phyloP scores from a whole-genome alignment of 139 green algal genomes.

The Volvox africanus region DNA sequence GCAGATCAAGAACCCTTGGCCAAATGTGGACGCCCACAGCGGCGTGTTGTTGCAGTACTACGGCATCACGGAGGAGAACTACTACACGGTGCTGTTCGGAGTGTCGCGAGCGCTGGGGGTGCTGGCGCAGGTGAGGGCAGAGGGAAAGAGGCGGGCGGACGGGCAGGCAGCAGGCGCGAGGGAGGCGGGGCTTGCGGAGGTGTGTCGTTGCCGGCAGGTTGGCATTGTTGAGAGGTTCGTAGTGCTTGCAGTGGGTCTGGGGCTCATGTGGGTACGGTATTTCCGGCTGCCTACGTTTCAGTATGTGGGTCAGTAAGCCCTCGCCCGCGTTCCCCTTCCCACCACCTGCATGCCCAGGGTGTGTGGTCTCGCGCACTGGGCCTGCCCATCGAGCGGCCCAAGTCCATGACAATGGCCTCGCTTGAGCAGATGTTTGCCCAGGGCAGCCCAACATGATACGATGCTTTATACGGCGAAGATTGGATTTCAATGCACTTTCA shows the following conservation, averaged over 20 bases:
- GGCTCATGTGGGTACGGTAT: too few relatives aligned
- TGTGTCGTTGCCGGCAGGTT: too few relatives aligned
- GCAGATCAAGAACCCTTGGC: slow-evolving; percentile 96
- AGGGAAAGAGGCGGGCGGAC: neutral
- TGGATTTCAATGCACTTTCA: too few relatives aligned
- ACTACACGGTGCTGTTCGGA: slow-evolving; percentile 99
- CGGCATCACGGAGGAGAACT: slow-evolving; percentile 93
- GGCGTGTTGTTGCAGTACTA: slow-evolving; percentile 98
- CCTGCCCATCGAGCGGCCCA: slow-evolving; percentile 97
- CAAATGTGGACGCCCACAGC: slow-evolving; percentile 98
- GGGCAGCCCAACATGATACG: too few relatives aligned
- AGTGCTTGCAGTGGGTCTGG: too few relatives aligned
- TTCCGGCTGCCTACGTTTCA: too few relatives aligned
- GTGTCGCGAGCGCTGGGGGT: slow-evolving; percentile 94
- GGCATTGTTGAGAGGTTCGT: too few relatives aligned
- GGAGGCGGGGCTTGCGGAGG: too few relatives aligned
- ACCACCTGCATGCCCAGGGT: slow-evolving; percentile 84
- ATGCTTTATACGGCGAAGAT: too few relatives aligned
- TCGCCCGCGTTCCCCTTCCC: neutral
- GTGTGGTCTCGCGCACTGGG: slow-evolving; percentile 93
- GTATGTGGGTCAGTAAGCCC: neutral
- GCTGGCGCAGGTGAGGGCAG: slow-evolving; percentile 77
- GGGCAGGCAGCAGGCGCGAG: neutral
- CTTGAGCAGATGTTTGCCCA: neutral
- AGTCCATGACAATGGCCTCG: slow-evolving; percentile 88